Percentiles rank a stretch among this genome's conserved stretches.
Evolutionary conservation across 176 grass and related monocot genomes (phyloP).

Genomic region (Lolium rigidum): DNA sequence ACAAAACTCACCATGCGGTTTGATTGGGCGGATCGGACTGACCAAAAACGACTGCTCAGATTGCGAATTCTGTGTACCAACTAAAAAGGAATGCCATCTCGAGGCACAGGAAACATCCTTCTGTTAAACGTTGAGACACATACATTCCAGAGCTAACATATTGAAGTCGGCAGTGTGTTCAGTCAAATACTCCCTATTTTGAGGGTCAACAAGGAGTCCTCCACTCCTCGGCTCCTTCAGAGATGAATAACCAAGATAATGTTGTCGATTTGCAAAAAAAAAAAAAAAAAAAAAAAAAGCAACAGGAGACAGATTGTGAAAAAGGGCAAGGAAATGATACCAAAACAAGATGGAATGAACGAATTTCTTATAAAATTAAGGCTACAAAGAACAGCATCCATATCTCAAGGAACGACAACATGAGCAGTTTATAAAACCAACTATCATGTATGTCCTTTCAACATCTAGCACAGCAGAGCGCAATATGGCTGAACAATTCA

Average conservation of each 20-base stretch:
- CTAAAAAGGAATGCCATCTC: not conserved
- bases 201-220: not conserved
- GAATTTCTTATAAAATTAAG: conserved; percentile 25
- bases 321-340: not conserved
- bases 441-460: conserved; percentile 39
- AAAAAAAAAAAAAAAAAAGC: not conserved
- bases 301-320: not conserved
- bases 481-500: conserved; percentile 28
- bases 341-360: not conserved
- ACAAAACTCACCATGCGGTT: too few relatives aligned
- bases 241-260: not conserved
- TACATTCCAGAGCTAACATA: not conserved
- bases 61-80: too few relatives aligned
- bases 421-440: conserved; percentile 41
- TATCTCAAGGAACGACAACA: conserved; percentile 21
- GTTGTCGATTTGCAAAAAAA: too few relatives aligned
- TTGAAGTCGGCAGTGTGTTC: not conserved
- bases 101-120: not conserved
- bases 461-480: conserved; percentile 34
- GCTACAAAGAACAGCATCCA: conserved; percentile 26
- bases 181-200: not conserved
- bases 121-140: not conserved
- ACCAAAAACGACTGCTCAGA: too few relatives aligned
- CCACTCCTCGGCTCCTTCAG: not conserved
- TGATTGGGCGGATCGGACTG: too few relatives aligned